Evolutionary conservation across 805 yeast species (phyloP).

Genomic region (Scheffersomyces lignosus): DNA sequence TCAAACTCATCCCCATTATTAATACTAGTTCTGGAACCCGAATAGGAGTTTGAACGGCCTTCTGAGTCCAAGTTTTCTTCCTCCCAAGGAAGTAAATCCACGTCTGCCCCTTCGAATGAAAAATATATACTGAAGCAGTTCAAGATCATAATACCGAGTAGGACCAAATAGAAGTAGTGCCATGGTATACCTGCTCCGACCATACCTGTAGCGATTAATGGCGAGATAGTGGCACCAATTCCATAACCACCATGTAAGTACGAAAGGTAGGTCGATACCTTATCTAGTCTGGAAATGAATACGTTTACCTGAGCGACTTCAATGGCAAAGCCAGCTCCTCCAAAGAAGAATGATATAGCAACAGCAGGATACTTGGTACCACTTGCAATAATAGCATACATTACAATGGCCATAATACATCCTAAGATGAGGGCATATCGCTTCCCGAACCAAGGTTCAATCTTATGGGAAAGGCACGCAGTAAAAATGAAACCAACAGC

Average conservation of each 20-base stretch:
- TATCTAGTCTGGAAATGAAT: slow-evolving; percentile 49
- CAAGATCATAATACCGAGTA: slow-evolving; percentile 37
- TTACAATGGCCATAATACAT: slow-evolving; percentile 29
- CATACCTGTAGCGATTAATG: slow-evolving; percentile 61
- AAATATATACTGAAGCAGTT: slow-evolving; percentile 33
- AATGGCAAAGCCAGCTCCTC: slow-evolving; percentile 58
- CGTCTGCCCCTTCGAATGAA: slow-evolving; percentile 51
- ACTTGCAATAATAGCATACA: slow-evolving; percentile 47
- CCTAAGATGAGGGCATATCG: slow-evolving; percentile 43
- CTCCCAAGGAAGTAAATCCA: slow-evolving; percentile 42
- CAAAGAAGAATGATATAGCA: slow-evolving; percentile 52
- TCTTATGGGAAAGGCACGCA: slow-evolving; percentile 48
- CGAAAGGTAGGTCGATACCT: slow-evolving; percentile 60
- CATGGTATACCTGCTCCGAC: slow-evolving; percentile 50
- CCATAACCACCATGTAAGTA: slow-evolving; percentile 71
- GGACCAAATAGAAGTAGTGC: slow-evolving; percentile 55
- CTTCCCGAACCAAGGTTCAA: slow-evolving; percentile 43
- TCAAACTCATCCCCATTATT: background rate
- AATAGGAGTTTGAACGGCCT: background rate
- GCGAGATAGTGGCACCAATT: slow-evolving; percentile 67
- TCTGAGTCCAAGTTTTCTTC: slow-evolving; percentile 10
- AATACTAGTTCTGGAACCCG: background rate
- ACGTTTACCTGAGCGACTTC: slow-evolving; percentile 53
- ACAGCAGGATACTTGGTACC: slow-evolving; percentile 52
- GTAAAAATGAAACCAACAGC: slow-evolving; percentile 55